Evolutionary conservation across 73 alveolate species (phyloP).

Genomic region (Paramecium octaurelia): DNA sequence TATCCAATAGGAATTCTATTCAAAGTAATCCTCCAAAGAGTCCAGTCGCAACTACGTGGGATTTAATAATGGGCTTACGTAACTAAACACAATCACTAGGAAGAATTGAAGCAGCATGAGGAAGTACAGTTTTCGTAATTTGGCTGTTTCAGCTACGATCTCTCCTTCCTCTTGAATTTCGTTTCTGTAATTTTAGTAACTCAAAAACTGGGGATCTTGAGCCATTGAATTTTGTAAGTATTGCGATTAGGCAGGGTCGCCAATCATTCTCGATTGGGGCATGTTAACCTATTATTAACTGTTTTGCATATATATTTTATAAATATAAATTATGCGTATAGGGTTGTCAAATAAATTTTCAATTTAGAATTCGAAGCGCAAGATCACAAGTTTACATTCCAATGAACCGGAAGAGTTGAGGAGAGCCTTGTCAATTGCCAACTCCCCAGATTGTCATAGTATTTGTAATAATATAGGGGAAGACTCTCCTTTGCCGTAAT

Average conservation of each 20-base stretch:
- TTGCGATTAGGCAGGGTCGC: background rate
- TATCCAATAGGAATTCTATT: background rate
- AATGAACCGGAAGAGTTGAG: background rate
- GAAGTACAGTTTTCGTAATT: background rate
- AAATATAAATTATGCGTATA: background rate
- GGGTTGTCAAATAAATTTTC: constrained; percentile 4
- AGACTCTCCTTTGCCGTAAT: background rate
- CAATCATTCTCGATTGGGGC: background rate
- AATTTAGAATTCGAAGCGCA: background rate
- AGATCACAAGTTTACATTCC: background rate
- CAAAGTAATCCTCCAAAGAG: background rate
- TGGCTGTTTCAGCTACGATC: background rate
- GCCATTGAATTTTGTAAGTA: background rate
- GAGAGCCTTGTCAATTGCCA: background rate
- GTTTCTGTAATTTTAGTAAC: constrained; percentile 7
- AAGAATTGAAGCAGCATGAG: background rate
- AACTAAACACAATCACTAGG: background rate
- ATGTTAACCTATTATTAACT: background rate
- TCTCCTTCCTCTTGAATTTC: constrained; percentile 30
- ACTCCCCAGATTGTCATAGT: background rate
- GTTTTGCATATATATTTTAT: constrained; percentile 5
- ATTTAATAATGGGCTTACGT: background rate
- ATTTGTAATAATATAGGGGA: background rate
- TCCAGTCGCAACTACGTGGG: background rate
- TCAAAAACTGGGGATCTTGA: background rate